Evolutionary conservation across 1,284 basidiomycete genomes (phyloP), one percentile per base, ranked within the genome.

Genomic region (Cutaneotrichosporon dermatis): DNA sequence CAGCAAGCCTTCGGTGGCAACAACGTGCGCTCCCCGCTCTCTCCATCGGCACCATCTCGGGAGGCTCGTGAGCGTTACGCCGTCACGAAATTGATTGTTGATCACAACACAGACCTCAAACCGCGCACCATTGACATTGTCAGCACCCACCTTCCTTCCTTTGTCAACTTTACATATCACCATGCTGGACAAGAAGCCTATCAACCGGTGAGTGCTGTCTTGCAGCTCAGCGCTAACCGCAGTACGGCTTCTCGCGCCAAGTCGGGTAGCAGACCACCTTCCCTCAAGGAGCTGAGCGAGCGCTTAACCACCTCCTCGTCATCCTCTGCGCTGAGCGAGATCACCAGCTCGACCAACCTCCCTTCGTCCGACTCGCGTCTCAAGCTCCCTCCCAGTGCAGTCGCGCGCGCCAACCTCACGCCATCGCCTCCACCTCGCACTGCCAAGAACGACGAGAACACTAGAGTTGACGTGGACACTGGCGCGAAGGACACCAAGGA

Each of bases 301-400:
- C 52, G 34, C 36, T 59, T 65, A 13, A 49, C 46, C 12, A 49
- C 34, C 33, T 35, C 46, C 25, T 25, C 25, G 25, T 25, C 25
- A 25, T 16, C 52, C 9, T 13, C 36, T 34, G 82, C 61, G 73
- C 79, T 40, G 82, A 84, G 34, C 2, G 62, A 65, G 45, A 56
- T 68, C 4, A 74, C 76, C 10, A 54, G 61, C 57, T 76, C 80
- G 3, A 78, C 77, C 54, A 80, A 80, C 51, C 48, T 61, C 34
- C 52, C 54, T 13, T 11, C 43, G 4, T 25, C 49, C 10, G 43
- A 54, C 9, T 71, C 79, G 9, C 87, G 34, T 74, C 80, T 39
- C 84, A 88, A 72, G 83, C 81, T 65, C 75, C 89, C 58, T 81
- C 84, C 63, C 79, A 84, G 73, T 78, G 86, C 42, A 80, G 86